A percentile compares a stretch with the other conserved stretches of the same genome.
Conservation (phyloP, 139 green algal species). For the Chlamydomonas sphaeroides region DNA sequence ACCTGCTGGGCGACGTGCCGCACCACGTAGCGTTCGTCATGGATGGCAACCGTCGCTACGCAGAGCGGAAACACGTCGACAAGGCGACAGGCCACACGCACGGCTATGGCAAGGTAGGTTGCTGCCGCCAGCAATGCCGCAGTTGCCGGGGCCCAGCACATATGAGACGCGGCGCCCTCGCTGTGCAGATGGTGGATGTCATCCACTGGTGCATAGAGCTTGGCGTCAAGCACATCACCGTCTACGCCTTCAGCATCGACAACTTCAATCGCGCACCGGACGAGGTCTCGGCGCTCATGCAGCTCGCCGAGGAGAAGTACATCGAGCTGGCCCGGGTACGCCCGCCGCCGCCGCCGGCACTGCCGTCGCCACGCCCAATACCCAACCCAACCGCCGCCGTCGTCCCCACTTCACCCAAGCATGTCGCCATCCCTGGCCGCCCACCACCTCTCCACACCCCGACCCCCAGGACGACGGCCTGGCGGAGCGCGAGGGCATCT, state of each 20-base stretch:
- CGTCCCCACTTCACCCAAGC: no score
- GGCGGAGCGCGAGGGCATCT: conserved; percentile 69
- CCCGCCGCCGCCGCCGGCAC: not conserved
- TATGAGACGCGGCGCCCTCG: no score
- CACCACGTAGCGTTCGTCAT: conserved; percentile 95
- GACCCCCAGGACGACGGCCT: conserved; percentile 71
- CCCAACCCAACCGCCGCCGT: not conserved
- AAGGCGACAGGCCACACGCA: conserved; percentile 64
- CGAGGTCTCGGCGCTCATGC: conserved; percentile 89
- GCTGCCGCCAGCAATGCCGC: no score
- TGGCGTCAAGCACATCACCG: conserved; percentile 81
- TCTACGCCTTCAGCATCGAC: conserved; percentile 96
- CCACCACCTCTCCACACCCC: not conserved
- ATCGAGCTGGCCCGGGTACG: conserved; percentile 64
- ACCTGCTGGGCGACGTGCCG: conserved; percentile 57
- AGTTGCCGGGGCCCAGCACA: no score
- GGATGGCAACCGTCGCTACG: conserved; percentile 95
- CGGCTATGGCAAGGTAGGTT: conserved; percentile 70
- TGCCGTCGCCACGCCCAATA: no score
- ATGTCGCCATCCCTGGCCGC: not conserved
- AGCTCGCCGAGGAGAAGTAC: conserved; percentile 83
- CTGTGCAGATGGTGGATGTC: conserved; percentile 79
- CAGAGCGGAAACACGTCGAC: conserved; percentile 55
- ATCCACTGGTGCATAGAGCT: conserved; percentile 93
- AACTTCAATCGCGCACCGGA: conserved; percentile 86